Base-by-base conservation (phyloP, 2,329 filamentous ascomycete species). In the Colletotrichum sp. region DNA sequence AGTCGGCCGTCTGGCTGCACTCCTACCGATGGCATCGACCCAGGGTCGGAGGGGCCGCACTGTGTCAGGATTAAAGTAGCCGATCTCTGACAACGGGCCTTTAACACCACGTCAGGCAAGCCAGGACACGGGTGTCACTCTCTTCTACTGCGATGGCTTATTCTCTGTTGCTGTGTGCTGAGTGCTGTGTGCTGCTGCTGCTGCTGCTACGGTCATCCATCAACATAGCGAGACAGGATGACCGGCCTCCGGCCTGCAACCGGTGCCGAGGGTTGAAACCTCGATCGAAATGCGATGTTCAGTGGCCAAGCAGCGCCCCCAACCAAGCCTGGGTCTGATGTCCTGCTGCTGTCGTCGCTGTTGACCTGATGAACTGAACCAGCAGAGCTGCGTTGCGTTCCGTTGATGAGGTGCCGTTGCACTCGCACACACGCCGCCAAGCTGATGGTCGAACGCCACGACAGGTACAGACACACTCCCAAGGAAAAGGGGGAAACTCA, bases 11-110 rank as follows among this genome's bases (percentile, higher is more conserved):
- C 43, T 52, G n/a, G n/a, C 43, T 52, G 43, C 43, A 52, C 43
- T 52, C 43, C 43, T 8, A 52, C n/a, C 43, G 43, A 52, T 52
- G 43, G 12, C 43, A 52, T n/a, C 43, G 43, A 52, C 43, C 36
- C 25, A 28, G 55, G 43, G 34, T 34, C 34, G 28, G 36, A 71
- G 68, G 28, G 28, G 30, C 61, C 72, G 30, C 68, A 66, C 61
- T 71, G 72, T 71, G 72, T 55, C 71, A 39, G 34, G 25, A 71
- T 71, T 55, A 66, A 61, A 65, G 68, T 74, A 39, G 60, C 71
- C 60, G 61, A 71, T 66, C 68, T 71, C 72, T 66, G 39, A 62
- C 52, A 71, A 66, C 36, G 22, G 52, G 28, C 48, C 18, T 22
- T n/a, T 52, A 25, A 58, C 64, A 66, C 36, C 22, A 74, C 60